Percentiles rank a stretch among this genome's conserved stretches.
Evolutionary conservation across 768 basidiomycete species (phyloP).

Genomic region (Plicaturopsis crispa): DNA sequence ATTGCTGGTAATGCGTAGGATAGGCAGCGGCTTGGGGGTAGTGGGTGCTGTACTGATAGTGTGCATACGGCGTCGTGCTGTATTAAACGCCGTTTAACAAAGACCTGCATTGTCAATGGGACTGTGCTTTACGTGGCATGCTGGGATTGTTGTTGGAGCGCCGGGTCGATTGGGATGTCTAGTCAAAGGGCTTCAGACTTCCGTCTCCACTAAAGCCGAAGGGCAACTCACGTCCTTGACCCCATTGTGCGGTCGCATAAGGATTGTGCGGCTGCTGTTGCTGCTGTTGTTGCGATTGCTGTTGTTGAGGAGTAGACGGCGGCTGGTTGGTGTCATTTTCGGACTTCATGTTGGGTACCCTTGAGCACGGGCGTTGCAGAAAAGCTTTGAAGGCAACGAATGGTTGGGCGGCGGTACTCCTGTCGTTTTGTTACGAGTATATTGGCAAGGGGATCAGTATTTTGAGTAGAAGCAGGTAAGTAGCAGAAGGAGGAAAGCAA

Average conservation of each 20-base stretch:
- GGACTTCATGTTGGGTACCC: conserved; percentile 29
- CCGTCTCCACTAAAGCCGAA: conserved; percentile 5
- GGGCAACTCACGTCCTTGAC: conserved; percentile 24
- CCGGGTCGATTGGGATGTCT: conserved; percentile 65
- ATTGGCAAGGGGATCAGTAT: no score
- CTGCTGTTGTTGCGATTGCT: conserved; percentile 20
- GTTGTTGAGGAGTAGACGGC: conserved; percentile 14
- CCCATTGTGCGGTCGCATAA: conserved; percentile 31
- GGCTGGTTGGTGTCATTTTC: conserved; percentile 25
- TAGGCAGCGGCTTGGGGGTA: conserved; percentile 29
- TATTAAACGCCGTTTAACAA: conserved; percentile 8
- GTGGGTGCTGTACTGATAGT: conserved; percentile 33
- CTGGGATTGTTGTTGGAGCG: conserved; percentile 53
- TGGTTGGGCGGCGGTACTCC: background rate
- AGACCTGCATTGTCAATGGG: conserved; percentile 10
- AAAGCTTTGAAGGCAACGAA: no score
- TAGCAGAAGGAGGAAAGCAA: no score
- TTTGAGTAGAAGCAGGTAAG: no score
- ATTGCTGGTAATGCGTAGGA: conserved; percentile 35
- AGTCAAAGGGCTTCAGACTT: no score
- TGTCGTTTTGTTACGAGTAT: no score
- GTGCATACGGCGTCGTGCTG: conserved; percentile 42
- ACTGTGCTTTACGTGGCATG: conserved; percentile 31
- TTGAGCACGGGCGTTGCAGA: no score
- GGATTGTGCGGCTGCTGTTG: conserved; percentile 20